Evolutionary conservation across 2,329 filamentous ascomycete species (phyloP).

Genomic region (Colletotrichum sublineola): DNA sequence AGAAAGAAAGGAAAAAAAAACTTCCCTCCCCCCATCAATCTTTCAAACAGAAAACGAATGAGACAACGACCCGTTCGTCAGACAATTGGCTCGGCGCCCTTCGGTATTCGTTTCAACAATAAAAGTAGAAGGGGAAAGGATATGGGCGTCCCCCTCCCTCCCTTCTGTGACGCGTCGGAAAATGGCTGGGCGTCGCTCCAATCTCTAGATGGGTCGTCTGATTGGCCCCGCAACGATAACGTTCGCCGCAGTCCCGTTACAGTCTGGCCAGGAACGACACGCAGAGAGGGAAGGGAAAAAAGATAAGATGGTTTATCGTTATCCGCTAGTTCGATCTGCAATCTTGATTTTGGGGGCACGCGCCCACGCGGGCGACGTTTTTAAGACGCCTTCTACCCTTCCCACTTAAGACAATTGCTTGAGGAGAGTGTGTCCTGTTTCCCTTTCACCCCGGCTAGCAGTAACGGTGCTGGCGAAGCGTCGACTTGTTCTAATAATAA

Average conservation of each 20-base stretch:
- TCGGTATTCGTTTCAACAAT: neutral
- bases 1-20: no score
- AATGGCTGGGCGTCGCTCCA: neutral
- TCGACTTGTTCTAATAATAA: slow-evolving; percentile 24
- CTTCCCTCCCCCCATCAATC: neutral
- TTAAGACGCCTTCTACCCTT: neutral
- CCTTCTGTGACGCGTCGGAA: neutral
- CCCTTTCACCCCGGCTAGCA: slow-evolving; percentile 9
- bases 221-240: slow-evolving; percentile 12
- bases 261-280: neutral
- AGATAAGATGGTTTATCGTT: slow-evolving; percentile 12
- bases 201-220: slow-evolving; percentile 3
- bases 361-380: neutral
- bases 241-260: slow-evolving; percentile 12
- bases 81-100: neutral
- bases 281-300: neutral
- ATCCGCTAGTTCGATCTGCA: neutral
- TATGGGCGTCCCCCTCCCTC: neutral
- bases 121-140: neutral
- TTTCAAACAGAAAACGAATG: neutral
- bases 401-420: neutral
- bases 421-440: slow-evolving; percentile 20
- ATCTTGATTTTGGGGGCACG: neutral
- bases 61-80: neutral
- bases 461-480: slow-evolving; percentile 38